Conservation (phyloP, 768 basidiomycete genomes). For the Pleurotus cornucopiae region DNA sequence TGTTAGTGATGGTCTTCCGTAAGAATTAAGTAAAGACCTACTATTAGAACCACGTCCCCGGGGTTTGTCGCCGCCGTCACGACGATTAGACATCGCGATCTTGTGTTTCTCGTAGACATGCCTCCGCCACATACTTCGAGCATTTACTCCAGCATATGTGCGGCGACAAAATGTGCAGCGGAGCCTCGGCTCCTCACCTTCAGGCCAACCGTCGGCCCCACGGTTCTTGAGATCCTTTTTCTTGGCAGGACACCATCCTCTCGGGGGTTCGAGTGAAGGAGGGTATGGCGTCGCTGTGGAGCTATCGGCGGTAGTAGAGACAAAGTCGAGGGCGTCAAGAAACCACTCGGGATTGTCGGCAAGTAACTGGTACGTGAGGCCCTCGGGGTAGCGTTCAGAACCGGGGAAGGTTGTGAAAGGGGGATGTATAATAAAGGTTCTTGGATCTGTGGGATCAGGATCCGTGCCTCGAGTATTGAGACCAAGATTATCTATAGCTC, state of each 20-base stretch:
- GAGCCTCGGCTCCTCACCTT: slow-evolving; percentile 75
- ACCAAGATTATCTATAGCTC: slow-evolving; percentile 36
- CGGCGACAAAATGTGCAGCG: slow-evolving; percentile 83
- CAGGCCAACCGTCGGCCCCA: slow-evolving; percentile 69
- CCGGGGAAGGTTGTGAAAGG: slow-evolving; percentile 69
- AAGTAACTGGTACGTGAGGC: slow-evolving; percentile 66
- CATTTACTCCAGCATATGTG: slow-evolving; percentile 82
- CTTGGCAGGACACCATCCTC: slow-evolving; percentile 86
- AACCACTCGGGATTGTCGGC: slow-evolving; percentile 82
- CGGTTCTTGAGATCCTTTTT: slow-evolving; percentile 73
- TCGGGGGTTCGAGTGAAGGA: slow-evolving; percentile 72
- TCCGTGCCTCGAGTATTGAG: slow-evolving; percentile 58
- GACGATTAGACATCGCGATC: slow-evolving; percentile 84
- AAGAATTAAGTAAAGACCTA: slow-evolving; percentile 29
- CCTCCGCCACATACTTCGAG: slow-evolving; percentile 88
- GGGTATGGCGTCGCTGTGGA: slow-evolving; percentile 66
- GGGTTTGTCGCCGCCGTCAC: slow-evolving; percentile 62
- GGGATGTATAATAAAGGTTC: slow-evolving; percentile 67
- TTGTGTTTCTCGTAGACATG: slow-evolving; percentile 90
- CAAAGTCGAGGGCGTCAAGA: slow-evolving; percentile 64
- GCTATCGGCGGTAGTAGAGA: slow-evolving; percentile 39
- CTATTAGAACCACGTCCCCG: slow-evolving; percentile 60
- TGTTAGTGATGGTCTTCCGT: slow-evolving; percentile 15
- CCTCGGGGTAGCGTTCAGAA: slow-evolving; percentile 56
- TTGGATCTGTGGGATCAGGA: slow-evolving; percentile 62